phyloP scores from a whole-genome alignment of 2,329 filamentous ascomycete genomes.

The Dothidotthia symphoricarpi region DNA sequence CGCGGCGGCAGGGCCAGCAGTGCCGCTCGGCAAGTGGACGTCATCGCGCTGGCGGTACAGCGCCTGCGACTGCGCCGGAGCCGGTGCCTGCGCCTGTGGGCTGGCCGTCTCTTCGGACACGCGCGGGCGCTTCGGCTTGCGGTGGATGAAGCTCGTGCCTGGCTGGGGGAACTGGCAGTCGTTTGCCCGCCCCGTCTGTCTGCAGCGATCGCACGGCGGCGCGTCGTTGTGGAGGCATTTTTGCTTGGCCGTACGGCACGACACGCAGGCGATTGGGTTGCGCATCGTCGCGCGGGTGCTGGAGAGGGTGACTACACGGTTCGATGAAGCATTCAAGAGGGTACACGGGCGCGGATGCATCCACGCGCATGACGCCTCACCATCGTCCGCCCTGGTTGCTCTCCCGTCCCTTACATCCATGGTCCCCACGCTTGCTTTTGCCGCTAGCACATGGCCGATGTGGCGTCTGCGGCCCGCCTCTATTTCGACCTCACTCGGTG shows the following conservation, averaged over 20 bases:
- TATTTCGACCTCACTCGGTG: conserved; percentile 1
- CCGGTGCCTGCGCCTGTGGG: conserved; percentile 16
- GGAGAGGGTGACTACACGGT: background rate
- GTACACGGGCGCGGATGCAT: background rate
- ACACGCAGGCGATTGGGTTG: conserved; percentile 42
- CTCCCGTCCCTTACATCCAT: background rate
- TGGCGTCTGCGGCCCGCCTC: background rate
- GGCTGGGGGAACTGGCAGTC: conserved; percentile 41
- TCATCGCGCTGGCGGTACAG: conserved; percentile 20
- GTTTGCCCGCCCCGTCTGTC: conserved; percentile 30
- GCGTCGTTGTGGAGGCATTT: conserved; percentile 42
- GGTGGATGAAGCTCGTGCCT: conserved; percentile 40
- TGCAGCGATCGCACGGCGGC: conserved; percentile 43
- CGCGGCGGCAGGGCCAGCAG: conserved; percentile 18
- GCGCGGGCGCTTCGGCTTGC: conserved; percentile 40
- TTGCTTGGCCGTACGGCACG: conserved; percentile 42
- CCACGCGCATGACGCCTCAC: background rate
- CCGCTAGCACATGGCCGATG: background rate
- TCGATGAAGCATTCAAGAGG: background rate
- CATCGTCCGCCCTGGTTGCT: background rate
- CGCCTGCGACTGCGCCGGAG: conserved; percentile 9
- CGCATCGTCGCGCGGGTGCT: conserved; percentile 27
- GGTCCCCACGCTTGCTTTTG: background rate
- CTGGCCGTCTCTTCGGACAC: conserved; percentile 21
- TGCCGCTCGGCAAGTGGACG: conserved; percentile 25